Percentiles rank a stretch among this genome's conserved stretches.
These are phyloP conservation scores for Eutrema yunnanense DNA, from an alignment of 345 rosid genomes.

Conservation along the genomic window DNA sequence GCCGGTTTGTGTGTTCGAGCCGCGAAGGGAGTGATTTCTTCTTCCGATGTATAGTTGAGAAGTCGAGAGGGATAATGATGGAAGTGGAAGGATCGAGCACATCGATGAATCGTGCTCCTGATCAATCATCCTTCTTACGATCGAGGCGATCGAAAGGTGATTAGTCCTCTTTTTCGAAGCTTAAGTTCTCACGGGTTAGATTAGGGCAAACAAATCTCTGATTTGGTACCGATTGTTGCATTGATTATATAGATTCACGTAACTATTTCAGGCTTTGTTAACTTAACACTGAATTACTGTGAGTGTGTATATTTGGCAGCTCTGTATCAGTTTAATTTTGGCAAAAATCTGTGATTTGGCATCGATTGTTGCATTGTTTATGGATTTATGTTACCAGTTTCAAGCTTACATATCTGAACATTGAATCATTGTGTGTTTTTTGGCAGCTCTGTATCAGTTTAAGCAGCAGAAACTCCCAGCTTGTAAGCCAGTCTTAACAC, in stretches of 20 bases:
- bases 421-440: constrained; percentile 1
- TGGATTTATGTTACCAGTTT: not conserved
- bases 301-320: too few relatives aligned
- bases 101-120: constrained; percentile 19
- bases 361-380: not conserved
- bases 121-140: constrained; percentile 26
- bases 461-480: constrained; percentile 80
- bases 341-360: not conserved
- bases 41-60: constrained; percentile 6
- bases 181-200: not conserved
- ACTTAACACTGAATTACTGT: too few relatives aligned
- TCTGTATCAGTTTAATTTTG: too few relatives aligned
- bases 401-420: not conserved
- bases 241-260: too few relatives aligned
- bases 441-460: constrained; percentile 52
- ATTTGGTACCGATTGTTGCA: not conserved
- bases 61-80: constrained; percentile 29
- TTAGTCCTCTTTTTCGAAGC: not conserved
- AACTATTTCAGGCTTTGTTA: too few relatives aligned
- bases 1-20: not conserved
- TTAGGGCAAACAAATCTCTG: not conserved
- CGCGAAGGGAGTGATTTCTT: not conserved
- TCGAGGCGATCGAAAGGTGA: constrained; percentile 39
- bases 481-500: constrained; percentile 82
- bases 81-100: constrained; percentile 36